phyloP scores from a whole-genome alignment of 306 rosid species.

The Bauhinia variegata region DNA sequence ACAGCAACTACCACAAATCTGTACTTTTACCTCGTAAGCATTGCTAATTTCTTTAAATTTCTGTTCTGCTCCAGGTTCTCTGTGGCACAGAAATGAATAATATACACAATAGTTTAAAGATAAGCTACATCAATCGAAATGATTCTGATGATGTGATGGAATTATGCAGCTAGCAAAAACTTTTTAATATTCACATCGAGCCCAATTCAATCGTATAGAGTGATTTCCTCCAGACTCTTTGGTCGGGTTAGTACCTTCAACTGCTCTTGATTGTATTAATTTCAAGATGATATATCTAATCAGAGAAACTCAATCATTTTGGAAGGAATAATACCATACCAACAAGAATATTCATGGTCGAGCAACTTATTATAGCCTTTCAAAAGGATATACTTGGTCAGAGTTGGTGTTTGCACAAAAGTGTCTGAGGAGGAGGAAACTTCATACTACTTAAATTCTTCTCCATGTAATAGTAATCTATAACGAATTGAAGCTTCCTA shows the following conservation, averaged over 20 bases:
- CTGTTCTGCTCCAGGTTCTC: constrained; percentile 84
- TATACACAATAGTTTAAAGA: constrained; percentile 20
- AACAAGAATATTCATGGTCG: background rate
- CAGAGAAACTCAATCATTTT: background rate
- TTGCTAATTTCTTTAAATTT: constrained; percentile 93
- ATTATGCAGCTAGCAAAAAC: constrained; percentile 20
- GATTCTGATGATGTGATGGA: background rate
- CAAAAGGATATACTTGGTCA: too few species aligned
- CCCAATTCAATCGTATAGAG: constrained; percentile 7
- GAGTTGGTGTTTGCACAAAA: background rate
- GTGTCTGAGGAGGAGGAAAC: background rate
- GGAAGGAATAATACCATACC: background rate
- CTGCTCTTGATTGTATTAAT: background rate
- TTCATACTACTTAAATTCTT: background rate
- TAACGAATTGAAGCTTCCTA: background rate
- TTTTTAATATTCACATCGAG: constrained; percentile 7
- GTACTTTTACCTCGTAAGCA: constrained; percentile 82
- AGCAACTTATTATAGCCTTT: too few species aligned
- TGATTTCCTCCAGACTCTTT: background rate
- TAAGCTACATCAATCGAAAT: constrained; percentile 14
- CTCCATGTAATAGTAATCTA: background rate
- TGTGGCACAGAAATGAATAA: constrained; percentile 47
- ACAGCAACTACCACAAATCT: constrained; percentile 24
- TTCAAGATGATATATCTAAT: background rate
- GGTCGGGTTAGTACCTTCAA: constrained; percentile 3